Percentiles rank a stretch among this genome's conserved stretches.
phyloP scores from a whole-genome alignment of 2,329 filamentous ascomycete genomes.

The Talaromyces sp. region DNA sequence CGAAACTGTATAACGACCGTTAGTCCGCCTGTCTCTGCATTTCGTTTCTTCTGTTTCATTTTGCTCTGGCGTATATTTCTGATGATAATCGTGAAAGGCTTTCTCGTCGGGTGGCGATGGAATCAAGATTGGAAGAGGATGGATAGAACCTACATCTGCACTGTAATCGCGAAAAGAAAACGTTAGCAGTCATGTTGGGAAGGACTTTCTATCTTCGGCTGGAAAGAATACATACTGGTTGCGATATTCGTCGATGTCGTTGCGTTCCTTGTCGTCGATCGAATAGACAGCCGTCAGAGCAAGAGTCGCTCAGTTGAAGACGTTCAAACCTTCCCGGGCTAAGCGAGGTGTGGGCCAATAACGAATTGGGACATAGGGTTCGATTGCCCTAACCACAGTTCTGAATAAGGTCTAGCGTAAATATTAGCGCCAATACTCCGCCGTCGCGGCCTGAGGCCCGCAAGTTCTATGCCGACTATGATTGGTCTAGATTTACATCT shows the following conservation, averaged over 20 bases:
- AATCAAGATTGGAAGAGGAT: constrained; percentile 26
- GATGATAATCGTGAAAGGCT: background rate
- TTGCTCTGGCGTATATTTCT: background rate
- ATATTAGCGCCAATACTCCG: background rate
- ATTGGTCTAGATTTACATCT: background rate
- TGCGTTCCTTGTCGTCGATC: constrained; percentile 43
- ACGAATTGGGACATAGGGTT: constrained; percentile 29
- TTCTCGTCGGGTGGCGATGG: constrained; percentile 24
- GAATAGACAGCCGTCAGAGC: constrained; percentile 23
- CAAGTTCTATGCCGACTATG: background rate
- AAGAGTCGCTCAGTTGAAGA: constrained; percentile 16
- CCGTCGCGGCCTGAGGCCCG: background rate
- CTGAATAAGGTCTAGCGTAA: background rate
- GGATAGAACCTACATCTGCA: constrained; percentile 78
- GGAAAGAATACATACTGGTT: constrained; percentile 43
- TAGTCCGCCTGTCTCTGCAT: background rate
- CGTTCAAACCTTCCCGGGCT: constrained; percentile 28
- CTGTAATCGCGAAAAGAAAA: constrained; percentile 50
- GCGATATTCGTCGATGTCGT: constrained; percentile 41
- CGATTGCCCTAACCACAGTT: constrained; percentile 40
- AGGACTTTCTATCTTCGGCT: constrained; percentile 10
- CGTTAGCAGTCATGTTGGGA: constrained; percentile 47
- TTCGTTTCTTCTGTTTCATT: background rate
- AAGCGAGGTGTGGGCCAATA: constrained; percentile 40
- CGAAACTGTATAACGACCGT: constrained; percentile 67